Percentiles rank a stretch among this genome's conserved stretches.
phyloP scores from a whole-genome alignment of 768 basidiomycete species.

The Crepidotus variabilis region DNA sequence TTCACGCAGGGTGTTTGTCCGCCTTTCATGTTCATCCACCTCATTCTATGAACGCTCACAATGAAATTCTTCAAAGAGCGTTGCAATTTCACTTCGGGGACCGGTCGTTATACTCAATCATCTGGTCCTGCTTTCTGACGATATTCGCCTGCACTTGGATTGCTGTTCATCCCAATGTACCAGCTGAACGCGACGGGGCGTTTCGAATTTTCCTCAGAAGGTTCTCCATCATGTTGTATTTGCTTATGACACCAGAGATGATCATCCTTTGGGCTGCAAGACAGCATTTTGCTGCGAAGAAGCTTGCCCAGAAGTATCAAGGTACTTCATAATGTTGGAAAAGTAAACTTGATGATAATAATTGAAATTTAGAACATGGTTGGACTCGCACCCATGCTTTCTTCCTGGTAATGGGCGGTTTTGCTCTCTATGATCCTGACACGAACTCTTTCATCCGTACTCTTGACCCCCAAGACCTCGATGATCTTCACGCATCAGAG shows the following conservation, averaged over 20 bases:
- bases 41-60: too few species aligned
- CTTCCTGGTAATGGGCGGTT: conserved; percentile 3
- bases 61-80: neutral
- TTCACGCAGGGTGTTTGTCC: too few species aligned
- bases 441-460: neutral
- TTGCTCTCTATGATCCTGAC: neutral
- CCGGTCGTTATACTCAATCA: neutral
- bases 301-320: neutral
- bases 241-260: conserved; percentile 3
- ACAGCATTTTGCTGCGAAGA: neutral
- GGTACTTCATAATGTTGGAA: neutral
- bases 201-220: neutral
- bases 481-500: neutral
- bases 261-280: conserved; percentile 2
- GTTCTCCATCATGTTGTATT: neutral
- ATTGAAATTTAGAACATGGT: neutral
- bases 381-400: conserved; percentile 5
- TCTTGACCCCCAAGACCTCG: neutral
- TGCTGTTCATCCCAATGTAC: conserved; percentile 7
- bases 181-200: neutral
- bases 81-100: neutral
- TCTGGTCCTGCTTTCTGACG: conserved; percentile 1
- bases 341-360: neutral
- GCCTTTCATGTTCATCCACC: too few species aligned
- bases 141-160: conserved; percentile 5